phyloP scores from a whole-genome alignment of 441 rosid genomes.

The Erodium texanum region DNA sequence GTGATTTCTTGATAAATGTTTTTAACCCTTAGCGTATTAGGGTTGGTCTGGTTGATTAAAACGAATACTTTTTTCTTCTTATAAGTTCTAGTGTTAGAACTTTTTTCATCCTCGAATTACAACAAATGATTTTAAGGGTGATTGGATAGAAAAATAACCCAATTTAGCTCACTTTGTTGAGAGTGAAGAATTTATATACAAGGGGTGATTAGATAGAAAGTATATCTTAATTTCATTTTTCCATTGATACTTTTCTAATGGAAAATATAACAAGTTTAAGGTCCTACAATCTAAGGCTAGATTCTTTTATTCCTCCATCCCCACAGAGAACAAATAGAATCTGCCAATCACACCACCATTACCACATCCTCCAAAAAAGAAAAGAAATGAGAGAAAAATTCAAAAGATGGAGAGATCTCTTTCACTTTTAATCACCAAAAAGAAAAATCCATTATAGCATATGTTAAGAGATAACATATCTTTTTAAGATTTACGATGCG shows the following conservation, averaged over 20 bases:
- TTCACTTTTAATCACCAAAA: too few relatives aligned
- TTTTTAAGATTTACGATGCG: too few relatives aligned
- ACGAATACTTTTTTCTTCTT: too few relatives aligned
- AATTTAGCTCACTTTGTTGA: neutral
- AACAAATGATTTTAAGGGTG: too few relatives aligned
- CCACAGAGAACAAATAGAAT: slow-evolving; percentile 71
- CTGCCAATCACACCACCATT: slow-evolving; percentile 38
- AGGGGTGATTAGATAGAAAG: neutral
- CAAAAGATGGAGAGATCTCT: slow-evolving; percentile 7
- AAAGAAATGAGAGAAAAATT: slow-evolving; percentile 9
- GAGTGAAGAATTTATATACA: neutral
- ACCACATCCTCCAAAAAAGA: neutral
- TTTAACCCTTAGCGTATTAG: too few relatives aligned
- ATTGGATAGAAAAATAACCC: neutral
- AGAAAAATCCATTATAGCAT: too few relatives aligned
- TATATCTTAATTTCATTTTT: slow-evolving; percentile 7
- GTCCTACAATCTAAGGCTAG: slow-evolving; percentile 49
- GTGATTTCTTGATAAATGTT: too few relatives aligned
- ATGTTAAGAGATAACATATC: too few relatives aligned
- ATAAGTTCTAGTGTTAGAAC: too few relatives aligned
- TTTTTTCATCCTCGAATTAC: too few relatives aligned
- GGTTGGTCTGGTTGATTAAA: too few relatives aligned
- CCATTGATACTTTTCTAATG: slow-evolving; percentile 13
- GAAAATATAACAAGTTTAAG: slow-evolving; percentile 20
- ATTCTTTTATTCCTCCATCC: slow-evolving; percentile 65